These are phyloP conservation scores for Plasmodium coatneyi DNA, from an alignment of 169 alveolate species.

Conservation along the genomic window DNA sequence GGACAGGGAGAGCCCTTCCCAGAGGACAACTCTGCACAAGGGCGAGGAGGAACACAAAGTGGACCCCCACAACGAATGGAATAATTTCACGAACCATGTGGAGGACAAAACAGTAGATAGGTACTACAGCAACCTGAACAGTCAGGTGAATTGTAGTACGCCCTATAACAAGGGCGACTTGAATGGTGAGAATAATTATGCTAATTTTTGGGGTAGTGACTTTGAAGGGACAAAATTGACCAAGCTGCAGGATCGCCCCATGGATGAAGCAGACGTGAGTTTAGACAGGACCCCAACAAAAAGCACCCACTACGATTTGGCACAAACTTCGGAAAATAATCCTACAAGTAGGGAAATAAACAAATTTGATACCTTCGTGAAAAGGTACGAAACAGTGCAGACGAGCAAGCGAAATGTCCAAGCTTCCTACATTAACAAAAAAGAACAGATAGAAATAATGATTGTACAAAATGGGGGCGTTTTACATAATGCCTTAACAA, in stretches of 20 bases:
- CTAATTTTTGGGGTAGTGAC: background rate
- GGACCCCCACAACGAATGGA: background rate
- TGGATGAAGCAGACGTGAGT: background rate
- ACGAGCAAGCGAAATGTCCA: conserved; percentile 1
- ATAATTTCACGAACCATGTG: background rate
- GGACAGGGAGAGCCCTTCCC: background rate
- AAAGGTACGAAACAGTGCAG: background rate
- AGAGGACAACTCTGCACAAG: background rate
- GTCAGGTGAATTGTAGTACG: background rate
- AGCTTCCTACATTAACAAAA: conserved; percentile 54
- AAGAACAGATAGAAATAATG: conserved; percentile 64
- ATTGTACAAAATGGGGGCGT: conserved; percentile 65
- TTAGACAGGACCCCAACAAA: conserved; percentile 30
- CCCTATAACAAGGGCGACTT: background rate
- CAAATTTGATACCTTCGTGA: conserved; percentile 23
- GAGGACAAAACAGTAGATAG: background rate
- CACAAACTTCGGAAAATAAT: background rate
- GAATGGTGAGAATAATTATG: background rate
- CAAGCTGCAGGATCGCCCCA: background rate
- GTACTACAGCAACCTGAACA: background rate
- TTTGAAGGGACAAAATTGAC: background rate
- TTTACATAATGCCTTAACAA: conserved; percentile 57
- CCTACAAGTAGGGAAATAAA: background rate
- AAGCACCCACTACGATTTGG: background rate
- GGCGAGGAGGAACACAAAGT: background rate